A percentile compares a stretch with the other conserved stretches of the same genome.
These are phyloP conservation scores for Torulaspora globosa DNA, from an alignment of 1,139 yeast species.

Conservation along the genomic window DNA sequence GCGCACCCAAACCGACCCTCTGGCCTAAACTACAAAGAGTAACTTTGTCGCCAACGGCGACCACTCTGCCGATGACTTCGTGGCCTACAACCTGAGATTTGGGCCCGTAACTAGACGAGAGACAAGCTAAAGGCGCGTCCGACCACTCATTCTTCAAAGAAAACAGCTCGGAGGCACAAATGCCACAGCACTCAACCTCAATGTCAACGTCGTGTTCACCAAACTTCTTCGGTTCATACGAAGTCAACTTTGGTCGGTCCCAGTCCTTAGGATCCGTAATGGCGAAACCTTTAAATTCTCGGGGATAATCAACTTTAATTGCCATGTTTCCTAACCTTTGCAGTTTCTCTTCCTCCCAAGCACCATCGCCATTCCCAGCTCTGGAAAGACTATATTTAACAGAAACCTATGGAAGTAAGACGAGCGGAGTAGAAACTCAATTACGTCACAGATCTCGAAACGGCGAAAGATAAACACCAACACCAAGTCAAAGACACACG, in stretches of 20 bases:
- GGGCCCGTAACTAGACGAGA: constrained; percentile 18
- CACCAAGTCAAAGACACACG: neutral
- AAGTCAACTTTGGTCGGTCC: constrained; percentile 42
- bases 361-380: neutral
- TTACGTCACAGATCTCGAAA: constrained; percentile 2
- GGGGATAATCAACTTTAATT: constrained; percentile 36
- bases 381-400: neutral
- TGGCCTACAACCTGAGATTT: constrained; percentile 27
- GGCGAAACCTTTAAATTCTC: constrained; percentile 46
- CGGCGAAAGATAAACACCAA: constrained; percentile 6
- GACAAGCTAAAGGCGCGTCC: constrained; percentile 37
- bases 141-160: constrained; percentile 38
- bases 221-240: constrained; percentile 37
- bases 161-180: constrained; percentile 48
- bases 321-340: neutral
- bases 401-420: constrained; percentile 3
- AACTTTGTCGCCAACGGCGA: constrained; percentile 41
- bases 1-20: constrained; percentile 54
- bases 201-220: constrained; percentile 38
- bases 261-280: constrained; percentile 42
- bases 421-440: neutral
- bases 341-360: neutral
- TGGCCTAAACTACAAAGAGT: constrained; percentile 42
- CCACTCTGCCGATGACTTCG: constrained; percentile 47
- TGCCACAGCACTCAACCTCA: constrained; percentile 47